Conservation (phyloP, 495 filamentous ascomycete species). For the Alectoria sarmentosa region DNA sequence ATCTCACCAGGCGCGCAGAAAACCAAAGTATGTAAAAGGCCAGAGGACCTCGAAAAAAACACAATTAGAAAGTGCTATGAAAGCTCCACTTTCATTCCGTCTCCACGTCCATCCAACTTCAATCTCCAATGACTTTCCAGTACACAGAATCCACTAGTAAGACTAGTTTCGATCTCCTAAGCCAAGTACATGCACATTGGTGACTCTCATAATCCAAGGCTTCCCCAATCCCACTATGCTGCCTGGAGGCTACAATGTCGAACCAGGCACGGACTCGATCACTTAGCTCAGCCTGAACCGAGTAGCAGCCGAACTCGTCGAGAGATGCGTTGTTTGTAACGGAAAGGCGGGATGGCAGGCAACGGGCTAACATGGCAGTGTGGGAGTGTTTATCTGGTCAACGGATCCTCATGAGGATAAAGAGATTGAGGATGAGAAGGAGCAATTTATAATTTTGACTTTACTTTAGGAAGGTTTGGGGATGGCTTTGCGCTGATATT, state of each 20-base stretch:
- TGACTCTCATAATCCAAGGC: background rate
- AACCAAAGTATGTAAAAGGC: background rate
- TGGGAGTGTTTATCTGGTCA: background rate
- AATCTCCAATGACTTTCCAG: too few species aligned
- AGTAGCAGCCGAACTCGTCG: background rate
- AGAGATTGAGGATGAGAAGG: background rate
- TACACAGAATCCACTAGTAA: background rate
- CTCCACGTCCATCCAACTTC: too few species aligned
- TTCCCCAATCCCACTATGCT: background rate
- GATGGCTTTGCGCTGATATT: background rate
- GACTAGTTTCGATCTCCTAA: background rate
- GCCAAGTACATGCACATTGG: background rate
- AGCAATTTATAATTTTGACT: background rate
- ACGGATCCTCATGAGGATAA: background rate
- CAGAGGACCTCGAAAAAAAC: background rate
- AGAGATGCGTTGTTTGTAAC: background rate
- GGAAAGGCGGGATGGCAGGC: background rate
- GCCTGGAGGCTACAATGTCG: background rate
- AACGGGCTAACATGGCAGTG: background rate
- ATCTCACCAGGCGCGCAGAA: background rate
- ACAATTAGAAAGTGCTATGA: background rate
- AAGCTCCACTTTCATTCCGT: too few species aligned
- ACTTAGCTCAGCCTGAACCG: background rate
- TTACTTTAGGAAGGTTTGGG: background rate
- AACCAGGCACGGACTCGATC: background rate